These are phyloP conservation scores for Phytophthora fragariae DNA, from an alignment of 352 stramenopile species.

Conservation along the genomic window DNA sequence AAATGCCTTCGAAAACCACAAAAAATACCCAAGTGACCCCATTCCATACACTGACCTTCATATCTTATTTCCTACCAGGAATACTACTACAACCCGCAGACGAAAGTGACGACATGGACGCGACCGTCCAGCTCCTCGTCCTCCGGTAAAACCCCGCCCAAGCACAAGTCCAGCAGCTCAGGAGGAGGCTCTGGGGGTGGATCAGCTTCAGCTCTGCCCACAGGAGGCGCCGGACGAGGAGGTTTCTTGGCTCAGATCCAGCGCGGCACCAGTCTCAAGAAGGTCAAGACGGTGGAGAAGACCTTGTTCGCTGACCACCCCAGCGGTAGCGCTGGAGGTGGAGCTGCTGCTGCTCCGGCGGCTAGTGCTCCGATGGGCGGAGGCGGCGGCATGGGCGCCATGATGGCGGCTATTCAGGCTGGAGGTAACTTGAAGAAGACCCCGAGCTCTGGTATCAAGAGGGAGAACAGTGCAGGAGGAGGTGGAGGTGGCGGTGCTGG, in stretches of 20 bases:
- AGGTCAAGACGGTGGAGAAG: conserved; percentile 79
- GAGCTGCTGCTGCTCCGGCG: conserved; percentile 13
- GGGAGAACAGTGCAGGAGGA: conserved; percentile 32
- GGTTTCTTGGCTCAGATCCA: conserved; percentile 79
- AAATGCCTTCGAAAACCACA: neutral
- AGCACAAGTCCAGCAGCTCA: conserved; percentile 47
- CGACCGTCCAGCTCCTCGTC: conserved; percentile 44
- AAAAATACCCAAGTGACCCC: neutral
- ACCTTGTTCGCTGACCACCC: conserved; percentile 57
- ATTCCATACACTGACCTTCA: neutral
- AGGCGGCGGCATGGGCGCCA: conserved; percentile 61
- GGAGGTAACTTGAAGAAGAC: conserved; percentile 74
- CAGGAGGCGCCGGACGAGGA: conserved; percentile 50
- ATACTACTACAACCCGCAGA: conserved; percentile 93
- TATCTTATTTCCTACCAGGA: conserved; percentile 46
- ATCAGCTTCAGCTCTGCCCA: conserved; percentile 1
- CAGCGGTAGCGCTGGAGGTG: conserved; percentile 6
- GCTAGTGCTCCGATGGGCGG: conserved; percentile 29
- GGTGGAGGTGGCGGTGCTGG: neutral
- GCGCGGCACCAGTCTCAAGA: conserved; percentile 76
- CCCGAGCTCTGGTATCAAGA: conserved; percentile 43
- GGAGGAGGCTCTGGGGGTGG: neutral
- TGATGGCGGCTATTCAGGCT: conserved; percentile 80
- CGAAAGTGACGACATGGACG: conserved; percentile 91
- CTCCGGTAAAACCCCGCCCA: conserved; percentile 43